Conservation (phyloP, 2,329 filamentous ascomycete species). For the Penicillium occitanis region DNA sequence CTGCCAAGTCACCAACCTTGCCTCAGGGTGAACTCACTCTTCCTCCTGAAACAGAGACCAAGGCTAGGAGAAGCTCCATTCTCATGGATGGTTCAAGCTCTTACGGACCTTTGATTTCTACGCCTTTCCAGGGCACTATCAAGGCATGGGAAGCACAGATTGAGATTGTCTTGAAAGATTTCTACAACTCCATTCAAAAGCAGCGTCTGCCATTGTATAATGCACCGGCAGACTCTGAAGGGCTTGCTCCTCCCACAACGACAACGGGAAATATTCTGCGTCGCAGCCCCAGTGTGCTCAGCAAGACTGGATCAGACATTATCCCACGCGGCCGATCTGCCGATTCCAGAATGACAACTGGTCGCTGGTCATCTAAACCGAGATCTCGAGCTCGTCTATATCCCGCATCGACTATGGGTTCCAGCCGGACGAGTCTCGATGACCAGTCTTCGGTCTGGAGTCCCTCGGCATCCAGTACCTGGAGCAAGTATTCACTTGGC, state of each 20-base stretch:
- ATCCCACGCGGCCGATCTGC: constrained; percentile 68
- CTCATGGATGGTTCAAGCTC: constrained; percentile 26
- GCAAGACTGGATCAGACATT: constrained; percentile 83
- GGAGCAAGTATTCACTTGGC: constrained; percentile 90
- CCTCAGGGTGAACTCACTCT: constrained; percentile 15
- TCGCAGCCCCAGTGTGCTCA: constrained; percentile 84
- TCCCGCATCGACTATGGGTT: constrained; percentile 76
- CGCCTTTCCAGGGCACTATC: constrained; percentile 70
- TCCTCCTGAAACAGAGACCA: constrained; percentile 19
- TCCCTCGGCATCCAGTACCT: constrained; percentile 85
- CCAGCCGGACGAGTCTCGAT: constrained; percentile 90
- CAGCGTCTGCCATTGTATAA: constrained; percentile 85
- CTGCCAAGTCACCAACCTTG: constrained; percentile 24
- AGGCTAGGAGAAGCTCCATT: constrained; percentile 18
- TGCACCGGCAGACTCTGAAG: constrained; percentile 51
- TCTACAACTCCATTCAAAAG: constrained; percentile 84
- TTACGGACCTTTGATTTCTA: constrained; percentile 70
- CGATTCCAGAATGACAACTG: constrained; percentile 63
- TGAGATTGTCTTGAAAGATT: constrained; percentile 86
- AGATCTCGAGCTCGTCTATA: constrained; percentile 76
- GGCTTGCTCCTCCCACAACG: constrained; percentile 24
- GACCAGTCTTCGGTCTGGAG: constrained; percentile 90
- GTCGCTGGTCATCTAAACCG: constrained; percentile 81
- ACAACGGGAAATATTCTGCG: constrained; percentile 62
- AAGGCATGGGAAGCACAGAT: constrained; percentile 86